Conservation (phyloP, 1,284 basidiomycete species). For the Gomphus sp. region DNA sequence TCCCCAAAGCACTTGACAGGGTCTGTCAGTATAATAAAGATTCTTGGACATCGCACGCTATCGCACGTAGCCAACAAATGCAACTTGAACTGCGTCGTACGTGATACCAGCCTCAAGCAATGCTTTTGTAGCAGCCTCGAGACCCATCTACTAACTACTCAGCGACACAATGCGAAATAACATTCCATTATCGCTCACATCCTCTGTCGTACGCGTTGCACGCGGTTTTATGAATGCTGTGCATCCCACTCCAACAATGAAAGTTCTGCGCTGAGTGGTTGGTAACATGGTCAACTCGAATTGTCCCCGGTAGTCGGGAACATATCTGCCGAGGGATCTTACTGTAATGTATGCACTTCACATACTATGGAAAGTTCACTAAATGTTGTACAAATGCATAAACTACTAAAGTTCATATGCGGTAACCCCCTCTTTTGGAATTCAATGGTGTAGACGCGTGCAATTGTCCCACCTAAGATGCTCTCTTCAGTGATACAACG, state of each 20-base stretch:
- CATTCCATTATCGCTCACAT: conserved; percentile 32
- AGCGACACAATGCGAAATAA: neutral
- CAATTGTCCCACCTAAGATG: no score
- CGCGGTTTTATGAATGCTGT: conserved; percentile 79
- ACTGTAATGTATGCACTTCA: no score
- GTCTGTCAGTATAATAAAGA: neutral
- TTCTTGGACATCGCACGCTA: neutral
- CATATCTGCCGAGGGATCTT: no score
- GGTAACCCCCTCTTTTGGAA: no score
- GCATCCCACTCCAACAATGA: conserved; percentile 71
- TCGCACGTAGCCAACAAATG: conserved; percentile 59
- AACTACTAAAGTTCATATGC: neutral
- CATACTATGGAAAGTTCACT: neutral
- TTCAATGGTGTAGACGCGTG: no score
- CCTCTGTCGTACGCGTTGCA: conserved; percentile 53
- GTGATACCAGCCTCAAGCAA: conserved; percentile 80
- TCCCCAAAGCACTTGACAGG: conserved; percentile 51
- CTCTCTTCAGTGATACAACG: no score
- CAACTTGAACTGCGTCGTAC: conserved; percentile 70
- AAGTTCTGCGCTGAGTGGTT: conserved; percentile 30
- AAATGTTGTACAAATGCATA: neutral
- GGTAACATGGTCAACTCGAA: neutral
- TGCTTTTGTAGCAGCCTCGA: conserved; percentile 80
- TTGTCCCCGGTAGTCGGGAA: no score
- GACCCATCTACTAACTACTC: conserved; percentile 47